Evolutionary conservation across 352 stramenopile species (phyloP), one percentile per base, ranked within the genome.

Genomic region (Phytophthora podocarpi): DNA sequence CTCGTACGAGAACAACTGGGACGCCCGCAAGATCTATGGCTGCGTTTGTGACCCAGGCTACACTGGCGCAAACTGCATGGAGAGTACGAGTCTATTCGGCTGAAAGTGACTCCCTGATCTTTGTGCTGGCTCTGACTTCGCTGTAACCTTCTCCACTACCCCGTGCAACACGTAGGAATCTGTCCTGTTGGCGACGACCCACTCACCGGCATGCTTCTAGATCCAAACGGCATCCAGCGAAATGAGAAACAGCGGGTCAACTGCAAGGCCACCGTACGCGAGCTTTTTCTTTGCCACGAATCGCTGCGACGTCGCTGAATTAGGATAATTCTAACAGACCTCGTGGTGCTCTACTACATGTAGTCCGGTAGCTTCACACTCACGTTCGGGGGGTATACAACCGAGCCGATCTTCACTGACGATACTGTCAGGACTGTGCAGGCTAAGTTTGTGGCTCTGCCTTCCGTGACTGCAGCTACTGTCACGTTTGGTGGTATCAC

Each of bases 151-250:
- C n/a, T n/a, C n/a, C n/a, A n/a, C n/a, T n/a, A n/a, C n/a, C n/a
- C n/a, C n/a, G n/a, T n/a, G 9, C 8, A 28, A 16, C 2, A 28
- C n/a, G 11, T 37, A 88, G 78, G 74, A 7, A 35, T 85, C 5
- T 98, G 92, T 62, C 90, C 91, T 13, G 41, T 66, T 6, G 92
- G 92, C 7, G 88, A 96, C 41, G 91, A 98, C 45, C 88, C 89
- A 7, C 77, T 96, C 30, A 97, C 86, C 3, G 83, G 83, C 3
- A 93, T 78, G 24, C 73, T 80, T 21, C 52, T 76, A 39, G 84
- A 91, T 42, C 80, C 84, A 1, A 67, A 37, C 1, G 82, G 82
- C 5, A 81, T 93, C 37, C 83, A 93, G 56, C 72, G 67, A 26
- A 91, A 93, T 41, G 81, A 93, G 55, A 80, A 76, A 15, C 81